Conservation (phyloP, 805 yeast species). For the Wickerhamiella musiphila region DNA sequence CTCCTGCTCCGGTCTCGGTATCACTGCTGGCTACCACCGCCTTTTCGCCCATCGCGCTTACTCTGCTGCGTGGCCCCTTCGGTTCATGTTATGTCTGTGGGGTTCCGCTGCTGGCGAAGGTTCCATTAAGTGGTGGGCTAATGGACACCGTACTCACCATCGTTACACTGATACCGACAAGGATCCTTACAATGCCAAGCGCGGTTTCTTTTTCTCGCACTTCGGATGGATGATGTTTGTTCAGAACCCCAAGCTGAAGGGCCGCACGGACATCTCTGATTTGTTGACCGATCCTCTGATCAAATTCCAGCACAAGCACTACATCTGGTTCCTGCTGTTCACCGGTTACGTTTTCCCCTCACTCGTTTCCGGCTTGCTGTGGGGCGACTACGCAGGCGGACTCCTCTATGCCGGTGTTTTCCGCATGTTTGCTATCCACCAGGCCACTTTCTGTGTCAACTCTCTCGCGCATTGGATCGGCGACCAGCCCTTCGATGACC, state of each 20-base stretch:
- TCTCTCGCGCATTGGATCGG: conserved; percentile 72
- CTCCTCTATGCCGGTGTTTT: conserved; percentile 61
- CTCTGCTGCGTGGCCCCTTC: conserved; percentile 29
- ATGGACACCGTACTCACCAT: conserved; percentile 80
- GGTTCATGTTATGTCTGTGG: conserved; percentile 34
- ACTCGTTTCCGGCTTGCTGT: conserved; percentile 41
- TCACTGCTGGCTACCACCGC: conserved; percentile 74
- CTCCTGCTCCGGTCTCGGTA: conserved; percentile 43
- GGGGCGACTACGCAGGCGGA: conserved; percentile 69
- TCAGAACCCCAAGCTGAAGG: conserved; percentile 47
- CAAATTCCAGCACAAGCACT: conserved; percentile 57
- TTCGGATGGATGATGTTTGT: conserved; percentile 71
- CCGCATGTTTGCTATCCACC: conserved; percentile 58
- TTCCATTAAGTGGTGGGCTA: conserved; percentile 60
- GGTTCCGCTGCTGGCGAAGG: conserved; percentile 68
- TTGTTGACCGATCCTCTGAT: conserved; percentile 40
- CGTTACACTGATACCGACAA: conserved; percentile 72
- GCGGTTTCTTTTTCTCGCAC: conserved; percentile 70
- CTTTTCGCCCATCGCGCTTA: conserved; percentile 51
- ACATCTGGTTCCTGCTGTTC: conserved; percentile 33
- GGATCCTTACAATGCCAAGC: conserved; percentile 74
- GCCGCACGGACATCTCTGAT: conserved; percentile 50
- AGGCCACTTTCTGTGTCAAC: conserved; percentile 59
- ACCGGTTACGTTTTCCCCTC: conserved; percentile 49
- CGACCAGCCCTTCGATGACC: conserved; percentile 54